Percentiles rank a stretch among this genome's conserved stretches.
Conservation (phyloP, 2,329 filamentous ascomycete species). For the Lecanosticta acicola region DNA sequence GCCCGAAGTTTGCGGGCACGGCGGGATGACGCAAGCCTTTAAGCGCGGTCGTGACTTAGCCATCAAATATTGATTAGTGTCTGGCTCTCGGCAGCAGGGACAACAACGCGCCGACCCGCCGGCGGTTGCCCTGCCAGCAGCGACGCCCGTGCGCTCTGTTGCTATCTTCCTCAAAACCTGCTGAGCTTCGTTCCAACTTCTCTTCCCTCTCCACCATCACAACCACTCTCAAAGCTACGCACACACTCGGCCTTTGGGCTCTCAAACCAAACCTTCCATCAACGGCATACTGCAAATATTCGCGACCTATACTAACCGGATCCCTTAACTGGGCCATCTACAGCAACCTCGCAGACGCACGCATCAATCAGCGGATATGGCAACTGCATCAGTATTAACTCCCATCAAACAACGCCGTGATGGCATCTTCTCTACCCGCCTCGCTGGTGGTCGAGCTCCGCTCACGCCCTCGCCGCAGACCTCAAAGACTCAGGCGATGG, state of each 20-base stretch:
- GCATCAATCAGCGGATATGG: constrained; percentile 49
- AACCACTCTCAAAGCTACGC: constrained; percentile 16
- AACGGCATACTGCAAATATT: constrained; percentile 35
- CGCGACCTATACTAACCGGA: constrained; percentile 35
- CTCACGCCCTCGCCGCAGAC: constrained; percentile 87
- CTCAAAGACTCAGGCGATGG: constrained; percentile 53
- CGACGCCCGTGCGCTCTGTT: not conserved
- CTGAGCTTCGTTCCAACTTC: constrained; percentile 1
- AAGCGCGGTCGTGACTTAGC: too few relatives aligned
- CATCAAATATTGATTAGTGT: too few relatives aligned
- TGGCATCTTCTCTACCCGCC: constrained; percentile 85
- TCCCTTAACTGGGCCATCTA: constrained; percentile 35
- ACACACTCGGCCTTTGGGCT: constrained; percentile 10
- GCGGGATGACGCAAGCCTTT: too few relatives aligned
- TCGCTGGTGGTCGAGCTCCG: constrained; percentile 90
- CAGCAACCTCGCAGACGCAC: constrained; percentile 23
- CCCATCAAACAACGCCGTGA: constrained; percentile 84
- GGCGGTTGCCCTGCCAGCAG: not conserved
- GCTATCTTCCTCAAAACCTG: constrained; percentile 7
- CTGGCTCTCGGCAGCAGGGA: too few relatives aligned
- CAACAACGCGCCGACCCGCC: too few relatives aligned
- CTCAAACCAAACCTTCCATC: constrained; percentile 19
- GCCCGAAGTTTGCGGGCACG: not conserved
- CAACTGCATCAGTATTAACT: constrained; percentile 75
- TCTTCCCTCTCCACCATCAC: constrained; percentile 22